Base-by-base conservation (phyloP, 306 rosid genomes). In the Medicago ruthenica region DNA sequence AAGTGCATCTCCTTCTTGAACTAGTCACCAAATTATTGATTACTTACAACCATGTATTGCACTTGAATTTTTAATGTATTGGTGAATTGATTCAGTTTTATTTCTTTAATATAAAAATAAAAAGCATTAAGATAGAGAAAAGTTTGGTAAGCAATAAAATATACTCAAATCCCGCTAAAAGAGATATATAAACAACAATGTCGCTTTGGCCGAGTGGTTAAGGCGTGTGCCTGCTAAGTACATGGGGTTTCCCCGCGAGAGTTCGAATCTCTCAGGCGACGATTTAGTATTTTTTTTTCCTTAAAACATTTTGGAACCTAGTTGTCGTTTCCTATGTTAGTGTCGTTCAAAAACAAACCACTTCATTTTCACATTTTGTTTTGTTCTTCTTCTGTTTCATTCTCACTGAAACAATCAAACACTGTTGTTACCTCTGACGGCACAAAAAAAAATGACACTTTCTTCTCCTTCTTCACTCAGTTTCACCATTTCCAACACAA, bases 131-230 rank as follows among this genome's bases (percentile, higher is more conserved):
- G 27, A 24, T 24, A 24, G 27, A 24, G 27, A 1, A 31, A 31
- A 31, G 6, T 31, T 31, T 31, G 36, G 6, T 31, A 31, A 31
- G 0, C 5, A 4, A 31, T 31, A 31, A n/a, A n/a, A n/a, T n/a
- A n/a, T n/a, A n/a, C n/a, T n/a, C n/a, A n/a, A n/a, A n/a, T n/a
- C n/a, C n/a, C n/a, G n/a, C n/a, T n/a, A n/a, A 57, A 1, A 9
- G n/a, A 4, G 11, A 2, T 0, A 3, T 0, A 0, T 0, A 0
- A 0, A 4, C 40, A 59, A 4, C 16, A 18, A 0, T 0, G 93
- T 83, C 92, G 92, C 95, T 91, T 91, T 91, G 97, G 97, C 94
- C 95, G 95, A 91, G 92, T 89, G 97, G 97, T 87, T 89, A 89
- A 89, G 92, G 92, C 92, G 92, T 91, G 93, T 89, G 97, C 93